Percentiles rank a stretch among this genome's conserved stretches.
phyloP scores from a whole-genome alignment of 306 rosid species.

The Lathyrus tuberosus region DNA sequence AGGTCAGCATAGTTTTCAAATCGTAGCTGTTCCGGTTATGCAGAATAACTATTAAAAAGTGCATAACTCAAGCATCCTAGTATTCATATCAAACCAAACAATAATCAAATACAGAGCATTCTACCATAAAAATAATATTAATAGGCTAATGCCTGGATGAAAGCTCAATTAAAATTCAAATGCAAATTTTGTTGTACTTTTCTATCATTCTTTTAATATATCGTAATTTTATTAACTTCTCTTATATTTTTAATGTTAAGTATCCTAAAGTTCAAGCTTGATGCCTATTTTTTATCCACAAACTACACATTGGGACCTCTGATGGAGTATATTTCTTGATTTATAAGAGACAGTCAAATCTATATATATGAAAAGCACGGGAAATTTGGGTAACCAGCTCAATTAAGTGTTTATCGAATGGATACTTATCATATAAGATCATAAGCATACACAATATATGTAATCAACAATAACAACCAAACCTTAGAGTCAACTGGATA shows the following conservation, averaged over 20 bases:
- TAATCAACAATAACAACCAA: background rate
- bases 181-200: background rate
- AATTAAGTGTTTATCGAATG: background rate
- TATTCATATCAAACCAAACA: constrained; percentile 9
- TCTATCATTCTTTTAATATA: background rate
- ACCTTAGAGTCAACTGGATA: too few relatives aligned
- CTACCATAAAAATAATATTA: background rate
- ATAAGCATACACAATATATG: background rate
- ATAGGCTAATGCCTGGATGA: background rate
- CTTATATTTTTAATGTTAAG: background rate
- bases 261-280: background rate
- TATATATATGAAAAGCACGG: too few relatives aligned
- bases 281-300: background rate
- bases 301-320: too few relatives aligned
- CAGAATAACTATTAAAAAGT: background rate
- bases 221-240: background rate
- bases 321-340: too few relatives aligned
- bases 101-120: background rate
- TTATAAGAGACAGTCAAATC: too few relatives aligned
- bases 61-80: background rate
- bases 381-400: background rate
- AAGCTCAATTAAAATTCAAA: background rate
- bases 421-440: background rate
- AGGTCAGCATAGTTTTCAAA: constrained; percentile 15
- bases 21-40: background rate